Conservation (phyloP, 192 early-diverging fungal genomes). For the Phlyctochytrium planicorne region DNA sequence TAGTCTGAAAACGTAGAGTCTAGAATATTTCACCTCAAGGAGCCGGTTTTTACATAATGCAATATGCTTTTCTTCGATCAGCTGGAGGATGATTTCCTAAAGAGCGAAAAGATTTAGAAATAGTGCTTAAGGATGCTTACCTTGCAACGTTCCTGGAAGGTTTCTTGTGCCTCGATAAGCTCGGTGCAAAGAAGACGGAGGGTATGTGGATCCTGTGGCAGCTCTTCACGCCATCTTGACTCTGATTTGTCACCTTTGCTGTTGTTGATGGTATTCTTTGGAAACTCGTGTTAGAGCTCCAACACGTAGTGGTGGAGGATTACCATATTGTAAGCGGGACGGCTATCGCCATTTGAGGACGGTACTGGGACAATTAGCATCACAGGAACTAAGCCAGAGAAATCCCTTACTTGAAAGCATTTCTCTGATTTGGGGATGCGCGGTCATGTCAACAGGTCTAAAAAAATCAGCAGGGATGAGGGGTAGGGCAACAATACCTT, state of each 20-base stretch:
- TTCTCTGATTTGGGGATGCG: not conserved
- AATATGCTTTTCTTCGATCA: conserved; percentile 44
- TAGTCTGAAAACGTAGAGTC: not conserved
- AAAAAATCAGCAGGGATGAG: not conserved
- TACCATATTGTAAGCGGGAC: too few relatives aligned
- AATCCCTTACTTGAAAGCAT: not conserved
- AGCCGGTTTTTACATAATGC: conserved; percentile 37
- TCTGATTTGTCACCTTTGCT: too few relatives aligned
- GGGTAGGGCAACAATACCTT: not conserved
- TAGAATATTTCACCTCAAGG: too few relatives aligned
- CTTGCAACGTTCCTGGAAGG: conserved; percentile 42
- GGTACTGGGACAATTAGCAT: too few relatives aligned
- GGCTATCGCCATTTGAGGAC: too few relatives aligned
- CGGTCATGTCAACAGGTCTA: not conserved
- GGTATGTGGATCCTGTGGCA: conserved; percentile 27
- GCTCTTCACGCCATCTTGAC: conserved; percentile 21
- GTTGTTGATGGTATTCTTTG: conserved; percentile 11
- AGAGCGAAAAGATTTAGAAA: conserved; percentile 5
- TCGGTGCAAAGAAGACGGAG: conserved; percentile 28
- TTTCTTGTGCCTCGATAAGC: conserved; percentile 30
- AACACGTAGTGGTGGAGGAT: too few relatives aligned
- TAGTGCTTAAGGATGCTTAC: conserved; percentile 13
- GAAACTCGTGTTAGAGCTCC: too few relatives aligned
- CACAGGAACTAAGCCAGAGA: too few relatives aligned
- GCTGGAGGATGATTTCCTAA: conserved; percentile 40